These are phyloP conservation scores for Nakaseomyces delphensis DNA, from an alignment of 1,139 yeast genomes.

Conservation along the genomic window DNA sequence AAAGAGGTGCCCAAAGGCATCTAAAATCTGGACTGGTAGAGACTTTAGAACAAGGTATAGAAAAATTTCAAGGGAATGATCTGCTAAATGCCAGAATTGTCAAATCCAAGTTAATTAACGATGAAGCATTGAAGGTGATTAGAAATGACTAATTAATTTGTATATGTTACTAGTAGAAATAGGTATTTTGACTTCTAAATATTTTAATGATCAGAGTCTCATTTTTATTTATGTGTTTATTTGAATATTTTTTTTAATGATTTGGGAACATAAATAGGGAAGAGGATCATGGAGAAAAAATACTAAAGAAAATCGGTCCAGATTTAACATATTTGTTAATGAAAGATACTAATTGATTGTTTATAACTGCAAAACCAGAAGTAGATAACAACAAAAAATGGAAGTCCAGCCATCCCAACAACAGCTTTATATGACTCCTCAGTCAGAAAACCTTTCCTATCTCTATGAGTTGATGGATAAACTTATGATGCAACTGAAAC, in stretches of 20 bases:
- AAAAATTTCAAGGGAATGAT: conserved; percentile 62
- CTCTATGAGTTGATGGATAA: conserved; percentile 20
- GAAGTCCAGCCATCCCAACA: conserved; percentile 11
- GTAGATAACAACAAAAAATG: neutral
- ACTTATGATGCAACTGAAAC: conserved; percentile 16
- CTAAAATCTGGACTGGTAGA: conserved; percentile 56
- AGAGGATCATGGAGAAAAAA: neutral
- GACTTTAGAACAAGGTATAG: conserved; percentile 49
- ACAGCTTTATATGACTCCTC: conserved; percentile 24
- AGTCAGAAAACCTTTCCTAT: conserved; percentile 24
- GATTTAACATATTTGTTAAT: no score
- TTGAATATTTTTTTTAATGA: neutral
- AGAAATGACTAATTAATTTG: conserved; percentile 28
- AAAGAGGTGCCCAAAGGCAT: conserved; percentile 65
- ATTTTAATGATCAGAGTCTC: no score
- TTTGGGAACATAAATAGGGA: no score
- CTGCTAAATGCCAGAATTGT: conserved; percentile 56
- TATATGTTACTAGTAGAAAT: no score
- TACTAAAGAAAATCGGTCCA: no score
- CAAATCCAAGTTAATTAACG: conserved; percentile 35
- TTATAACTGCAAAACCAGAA: neutral
- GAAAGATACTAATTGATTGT: no score
- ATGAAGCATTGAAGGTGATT: conserved; percentile 31
- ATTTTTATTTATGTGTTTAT: no score
- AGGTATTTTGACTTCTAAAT: no score